phyloP scores from a whole-genome alignment of 495 filamentous ascomycete genomes.

The Tuber magnatum region DNA sequence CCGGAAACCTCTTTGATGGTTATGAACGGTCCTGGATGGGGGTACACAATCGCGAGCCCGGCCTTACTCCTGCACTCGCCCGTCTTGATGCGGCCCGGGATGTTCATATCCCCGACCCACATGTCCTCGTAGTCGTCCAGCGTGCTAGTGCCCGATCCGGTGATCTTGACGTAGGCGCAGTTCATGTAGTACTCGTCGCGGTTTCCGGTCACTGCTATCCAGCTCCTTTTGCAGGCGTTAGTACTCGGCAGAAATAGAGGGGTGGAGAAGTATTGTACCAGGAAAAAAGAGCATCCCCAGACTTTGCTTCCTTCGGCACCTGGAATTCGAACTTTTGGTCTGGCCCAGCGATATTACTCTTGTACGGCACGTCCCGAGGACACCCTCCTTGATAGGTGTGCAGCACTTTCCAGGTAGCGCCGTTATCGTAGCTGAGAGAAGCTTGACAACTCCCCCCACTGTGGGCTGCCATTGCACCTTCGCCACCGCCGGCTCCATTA shows the following conservation, averaged over 20 bases:
- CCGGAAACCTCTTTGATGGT: constrained; percentile 12
- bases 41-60: constrained; percentile 22
- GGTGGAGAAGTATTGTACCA: constrained; percentile 39
- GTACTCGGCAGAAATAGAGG: constrained; percentile 32
- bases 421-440: constrained; percentile 45
- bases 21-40: constrained; percentile 25
- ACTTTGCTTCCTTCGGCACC: constrained; percentile 45
- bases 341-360: constrained; percentile 38
- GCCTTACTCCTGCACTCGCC: constrained; percentile 32
- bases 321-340: constrained; percentile 46
- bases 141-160: constrained; percentile 40
- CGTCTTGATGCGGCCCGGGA: constrained; percentile 26
- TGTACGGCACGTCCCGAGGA: constrained; percentile 33
- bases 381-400: constrained; percentile 46
- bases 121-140: constrained; percentile 46
- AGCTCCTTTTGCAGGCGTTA: constrained; percentile 25
- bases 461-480: constrained; percentile 42
- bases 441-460: constrained; percentile 48
- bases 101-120: constrained; percentile 51
- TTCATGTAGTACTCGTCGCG: constrained; percentile 52
- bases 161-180: constrained; percentile 47
- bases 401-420: constrained; percentile 43
- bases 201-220: constrained; percentile 45
- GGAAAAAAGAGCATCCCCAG: constrained; percentile 45
- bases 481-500: constrained; percentile 39